Base-by-base conservation (phyloP, 805 yeast genomes). In the Phaffomyces thermotolerans region DNA sequence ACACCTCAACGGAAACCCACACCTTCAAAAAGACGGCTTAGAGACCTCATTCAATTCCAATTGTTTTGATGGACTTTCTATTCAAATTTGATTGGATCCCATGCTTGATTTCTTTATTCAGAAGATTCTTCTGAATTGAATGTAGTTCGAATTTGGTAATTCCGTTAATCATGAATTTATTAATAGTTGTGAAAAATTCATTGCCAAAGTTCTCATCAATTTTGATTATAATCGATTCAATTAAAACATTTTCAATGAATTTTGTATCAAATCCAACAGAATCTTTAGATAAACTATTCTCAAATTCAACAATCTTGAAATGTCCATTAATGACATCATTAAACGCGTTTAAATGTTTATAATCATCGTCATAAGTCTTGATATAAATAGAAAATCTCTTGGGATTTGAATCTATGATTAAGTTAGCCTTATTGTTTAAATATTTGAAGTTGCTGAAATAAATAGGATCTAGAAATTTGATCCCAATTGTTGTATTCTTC, bases 161-260 rank as follows among this genome's bases (percentile, higher is more conserved):
- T 1, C 76, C 78, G 45, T 72, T 69, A 10, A 73, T 53, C 6
- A 62, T 53, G 35, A 68, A 66, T 45, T 67, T 71, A 44, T 62
- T 58, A 22, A 67, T 39, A 24, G 72, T 61, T 2, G 67, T 65
- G 40, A 56, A 67, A 15, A 59, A 50, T n/a, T 52, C 46, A 40
- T 65, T 64, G 6, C 72, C 72, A 43, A 66, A 59, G 41, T 66
- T 68, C 10, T 56, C 62, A 22, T 58, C 56, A 4, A 64, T 52
- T 18, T 53, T 51, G 23, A 67, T 51, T 1, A 62, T 50, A 1
- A 68, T 41, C 1, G 66, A 57, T n/a, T 62, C 62, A 8, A 64
- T 56, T 20, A 65, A 47, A 4, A 61, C 57, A 34, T 58, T 57
- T 27, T 64, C 60, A 29, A 63, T 57, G 2, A 44, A 69, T 10